Percentiles rank a stretch among this genome's conserved stretches.
phyloP scores from a whole-genome alignment of 306 rosid species.

The Lathyrus sativus region DNA sequence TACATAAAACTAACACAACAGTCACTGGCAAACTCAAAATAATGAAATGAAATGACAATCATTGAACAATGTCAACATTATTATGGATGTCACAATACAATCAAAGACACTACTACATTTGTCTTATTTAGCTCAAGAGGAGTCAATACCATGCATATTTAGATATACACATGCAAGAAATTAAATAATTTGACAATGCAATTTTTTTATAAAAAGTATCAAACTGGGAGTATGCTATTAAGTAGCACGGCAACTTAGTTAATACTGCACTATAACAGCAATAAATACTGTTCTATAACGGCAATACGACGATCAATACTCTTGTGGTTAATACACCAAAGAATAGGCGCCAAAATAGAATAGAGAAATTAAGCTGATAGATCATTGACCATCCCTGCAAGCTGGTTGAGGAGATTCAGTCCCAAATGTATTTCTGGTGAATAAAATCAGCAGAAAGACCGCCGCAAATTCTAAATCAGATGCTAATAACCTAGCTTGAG shows the following conservation, averaged over 20 bases:
- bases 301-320: constrained; percentile 39
- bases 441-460: constrained; percentile 34
- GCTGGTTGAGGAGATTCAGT: constrained; percentile 40
- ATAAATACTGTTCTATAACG: constrained; percentile 38
- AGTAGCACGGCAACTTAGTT: constrained; percentile 45
- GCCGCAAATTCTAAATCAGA: constrained; percentile 42
- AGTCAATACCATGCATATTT: constrained; percentile 41
- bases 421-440: constrained; percentile 41
- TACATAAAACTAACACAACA: neutral
- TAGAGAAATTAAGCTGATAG: constrained; percentile 29
- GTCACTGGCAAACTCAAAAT: constrained; percentile 13
- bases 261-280: constrained; percentile 43
- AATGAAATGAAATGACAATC: constrained; percentile 3
- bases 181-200: constrained; percentile 36
- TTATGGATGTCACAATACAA: constrained; percentile 31
- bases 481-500: constrained; percentile 39
- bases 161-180: constrained; percentile 40
- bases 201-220: constrained; percentile 18
- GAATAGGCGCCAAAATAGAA: constrained; percentile 46
- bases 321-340: constrained; percentile 60
- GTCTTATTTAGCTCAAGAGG: constrained; percentile 41
- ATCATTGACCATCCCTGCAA: constrained; percentile 37
- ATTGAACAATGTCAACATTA: constrained; percentile 26
- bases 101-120: constrained; percentile 36
- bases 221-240: constrained; percentile 42